A percentile compares a stretch with the other conserved stretches of the same genome.
These are phyloP conservation scores for Ophioceras dolichostomum DNA, from an alignment of 2,329 filamentous ascomycete species.

Conservation along the genomic window DNA sequence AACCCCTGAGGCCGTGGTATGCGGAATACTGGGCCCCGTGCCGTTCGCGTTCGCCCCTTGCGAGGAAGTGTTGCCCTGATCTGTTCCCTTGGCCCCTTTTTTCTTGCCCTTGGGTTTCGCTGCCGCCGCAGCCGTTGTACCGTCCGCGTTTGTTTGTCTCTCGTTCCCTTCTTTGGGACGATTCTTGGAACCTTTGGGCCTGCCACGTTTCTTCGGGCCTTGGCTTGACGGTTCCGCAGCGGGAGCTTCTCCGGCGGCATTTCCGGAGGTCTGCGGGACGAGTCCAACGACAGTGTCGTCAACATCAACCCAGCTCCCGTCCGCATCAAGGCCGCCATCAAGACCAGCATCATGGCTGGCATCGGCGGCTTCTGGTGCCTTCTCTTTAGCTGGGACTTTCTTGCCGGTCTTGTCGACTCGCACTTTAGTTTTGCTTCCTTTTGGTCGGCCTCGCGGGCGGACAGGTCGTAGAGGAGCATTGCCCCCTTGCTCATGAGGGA, in stretches of 20 bases:
- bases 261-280: slow-evolving; percentile 11
- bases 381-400: slow-evolving; percentile 22
- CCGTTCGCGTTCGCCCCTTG: too few species aligned
- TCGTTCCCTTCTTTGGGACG: slow-evolving; percentile 27
- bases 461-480: neutral
- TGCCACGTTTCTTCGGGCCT: slow-evolving; percentile 25
- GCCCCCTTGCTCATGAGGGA: neutral
- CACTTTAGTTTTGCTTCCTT: slow-evolving; percentile 39
- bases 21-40: too few species aligned
- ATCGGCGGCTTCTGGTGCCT: slow-evolving; percentile 2
- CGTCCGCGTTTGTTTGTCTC: slow-evolving; percentile 10
- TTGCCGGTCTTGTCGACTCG: slow-evolving; percentile 38
- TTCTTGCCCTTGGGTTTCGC: too few species aligned
- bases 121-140: too few species aligned
- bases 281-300: slow-evolving; percentile 26
- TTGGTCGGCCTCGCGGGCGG: slow-evolving; percentile 38
- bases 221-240: neutral
- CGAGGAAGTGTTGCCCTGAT: too few species aligned
- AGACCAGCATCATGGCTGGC: neutral
- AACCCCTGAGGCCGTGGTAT: too few species aligned
- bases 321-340: slow-evolving; percentile 9
- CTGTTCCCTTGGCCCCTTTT: slow-evolving; percentile 2
- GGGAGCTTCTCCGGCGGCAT: neutral
- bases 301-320: slow-evolving; percentile 33
- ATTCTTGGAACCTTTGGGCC: slow-evolving; percentile 41